These are phyloP conservation scores for Boletellus ananas DNA, from an alignment of 768 basidiomycete genomes.

Conservation along the genomic window DNA sequence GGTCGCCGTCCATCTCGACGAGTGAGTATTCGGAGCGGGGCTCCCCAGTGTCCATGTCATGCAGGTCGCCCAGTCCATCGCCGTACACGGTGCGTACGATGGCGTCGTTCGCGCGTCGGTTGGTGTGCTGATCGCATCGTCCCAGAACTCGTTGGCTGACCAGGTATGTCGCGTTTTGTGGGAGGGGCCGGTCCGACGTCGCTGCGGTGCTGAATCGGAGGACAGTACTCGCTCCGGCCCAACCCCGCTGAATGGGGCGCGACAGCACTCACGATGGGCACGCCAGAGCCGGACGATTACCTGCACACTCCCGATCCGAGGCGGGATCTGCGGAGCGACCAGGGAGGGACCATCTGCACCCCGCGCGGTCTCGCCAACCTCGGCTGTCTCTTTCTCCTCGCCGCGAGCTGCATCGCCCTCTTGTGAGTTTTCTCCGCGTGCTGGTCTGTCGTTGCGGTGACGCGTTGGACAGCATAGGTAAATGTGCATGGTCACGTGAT, in stretches of 20 bases:
- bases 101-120: not conserved
- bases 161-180: conserved; percentile 10
- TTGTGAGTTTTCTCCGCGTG: conserved; percentile 43
- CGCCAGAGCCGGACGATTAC: conserved; percentile 57
- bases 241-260: conserved; percentile 51
- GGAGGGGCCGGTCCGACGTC: not conserved
- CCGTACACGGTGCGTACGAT: conserved; percentile 22
- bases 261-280: conserved; percentile 38
- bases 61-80: conserved; percentile 28
- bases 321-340: conserved; percentile 51
- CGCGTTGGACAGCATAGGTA: conserved; percentile 17
- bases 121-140: not conserved
- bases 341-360: conserved; percentile 57
- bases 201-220: not conserved
- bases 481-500: not conserved
- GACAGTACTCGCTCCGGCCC: conserved; percentile 37
- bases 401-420: conserved; percentile 41
- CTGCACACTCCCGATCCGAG: conserved; percentile 62
- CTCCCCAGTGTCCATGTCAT: conserved; percentile 9
- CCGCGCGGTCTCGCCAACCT: conserved; percentile 61
- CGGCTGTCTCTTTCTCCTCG: conserved; percentile 62
- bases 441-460: not conserved
- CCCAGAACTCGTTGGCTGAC: conserved; percentile 28
- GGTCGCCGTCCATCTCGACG: conserved; percentile 19
- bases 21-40: conserved; percentile 16